Evolutionary conservation across 2,329 filamentous ascomycete genomes (phyloP).

Genomic region (Penicillium glabrum): DNA sequence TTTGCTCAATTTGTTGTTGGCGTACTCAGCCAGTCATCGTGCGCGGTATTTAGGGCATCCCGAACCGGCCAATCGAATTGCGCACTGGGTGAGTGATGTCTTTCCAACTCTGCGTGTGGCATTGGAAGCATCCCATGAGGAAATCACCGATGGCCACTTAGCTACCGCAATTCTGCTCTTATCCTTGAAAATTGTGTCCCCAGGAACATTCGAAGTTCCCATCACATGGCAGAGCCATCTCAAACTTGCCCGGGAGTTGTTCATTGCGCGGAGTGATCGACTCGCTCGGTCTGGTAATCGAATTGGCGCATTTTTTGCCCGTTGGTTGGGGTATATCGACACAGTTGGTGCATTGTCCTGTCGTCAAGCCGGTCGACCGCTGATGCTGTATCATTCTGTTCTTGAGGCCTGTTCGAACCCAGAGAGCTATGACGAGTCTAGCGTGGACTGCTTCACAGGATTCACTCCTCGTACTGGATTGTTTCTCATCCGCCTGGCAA

Average conservation of each 20-base stretch:
- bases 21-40: constrained; percentile 82
- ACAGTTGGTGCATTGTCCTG: constrained; percentile 72
- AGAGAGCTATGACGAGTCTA: constrained; percentile 61
- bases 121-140: constrained; percentile 60
- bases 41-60: constrained; percentile 71
- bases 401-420: constrained; percentile 49
- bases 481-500: constrained; percentile 69
- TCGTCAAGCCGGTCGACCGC: constrained; percentile 53
- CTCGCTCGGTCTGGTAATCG: constrained; percentile 54
- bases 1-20: constrained; percentile 72
- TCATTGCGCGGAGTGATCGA: constrained; percentile 64
- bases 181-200: constrained; percentile 79
- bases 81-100: constrained; percentile 73
- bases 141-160: constrained; percentile 70
- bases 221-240: constrained; percentile 81
- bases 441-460: constrained; percentile 78
- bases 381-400: constrained; percentile 51
- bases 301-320: constrained; percentile 71
- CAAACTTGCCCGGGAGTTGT: constrained; percentile 72
- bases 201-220: constrained; percentile 75
- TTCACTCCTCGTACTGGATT: constrained; percentile 72
- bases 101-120: constrained; percentile 67
- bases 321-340: constrained; percentile 84
- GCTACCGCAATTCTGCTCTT: constrained; percentile 83
- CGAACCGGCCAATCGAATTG: constrained; percentile 75